These are phyloP conservation scores for Garcia nutans DNA, from an alignment of 345 rosid species.

Conservation along the genomic window DNA sequence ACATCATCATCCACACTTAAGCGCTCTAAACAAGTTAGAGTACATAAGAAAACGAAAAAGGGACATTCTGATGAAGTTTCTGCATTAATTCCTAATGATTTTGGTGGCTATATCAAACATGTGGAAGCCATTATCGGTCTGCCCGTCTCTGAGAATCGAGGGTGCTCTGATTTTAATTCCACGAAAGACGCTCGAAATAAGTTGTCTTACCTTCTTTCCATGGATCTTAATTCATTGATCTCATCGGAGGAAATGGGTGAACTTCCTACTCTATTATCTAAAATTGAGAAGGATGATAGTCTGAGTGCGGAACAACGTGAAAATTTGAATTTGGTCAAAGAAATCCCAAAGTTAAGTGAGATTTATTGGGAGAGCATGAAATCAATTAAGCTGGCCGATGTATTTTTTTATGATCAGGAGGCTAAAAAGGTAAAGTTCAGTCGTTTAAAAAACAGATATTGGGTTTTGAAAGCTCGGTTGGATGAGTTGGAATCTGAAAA, in stretches of 20 bases:
- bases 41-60: conserved; percentile 20
- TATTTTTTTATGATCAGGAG: conserved; percentile 47
- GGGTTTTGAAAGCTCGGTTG: no score
- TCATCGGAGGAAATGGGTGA: conserved; percentile 41
- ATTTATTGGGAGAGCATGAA: conserved; percentile 51
- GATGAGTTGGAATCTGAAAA: conserved; percentile 43
- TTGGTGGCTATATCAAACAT: conserved; percentile 57
- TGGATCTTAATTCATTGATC: conserved; percentile 56
- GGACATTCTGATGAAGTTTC: conserved; percentile 31
- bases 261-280: conserved; percentile 46
- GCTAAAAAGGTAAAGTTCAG: conserved; percentile 52
- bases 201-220: conserved; percentile 53
- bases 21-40: conserved; percentile 11
- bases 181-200: conserved; percentile 51
- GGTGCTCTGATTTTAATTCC: conserved; percentile 20
- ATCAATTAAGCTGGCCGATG: conserved; percentile 40
- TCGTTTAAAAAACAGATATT: no score
- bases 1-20: conserved; percentile 9
- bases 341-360: conserved; percentile 56
- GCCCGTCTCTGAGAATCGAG: conserved; percentile 33
- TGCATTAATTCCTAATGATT: conserved; percentile 47
- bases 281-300: conserved; percentile 48
- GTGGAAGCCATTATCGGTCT: conserved; percentile 55
- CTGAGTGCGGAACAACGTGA: conserved; percentile 61
- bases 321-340: conserved; percentile 59